Conservation (phyloP, 768 basidiomycete genomes). For the Tricholoma furcatifolium region DNA sequence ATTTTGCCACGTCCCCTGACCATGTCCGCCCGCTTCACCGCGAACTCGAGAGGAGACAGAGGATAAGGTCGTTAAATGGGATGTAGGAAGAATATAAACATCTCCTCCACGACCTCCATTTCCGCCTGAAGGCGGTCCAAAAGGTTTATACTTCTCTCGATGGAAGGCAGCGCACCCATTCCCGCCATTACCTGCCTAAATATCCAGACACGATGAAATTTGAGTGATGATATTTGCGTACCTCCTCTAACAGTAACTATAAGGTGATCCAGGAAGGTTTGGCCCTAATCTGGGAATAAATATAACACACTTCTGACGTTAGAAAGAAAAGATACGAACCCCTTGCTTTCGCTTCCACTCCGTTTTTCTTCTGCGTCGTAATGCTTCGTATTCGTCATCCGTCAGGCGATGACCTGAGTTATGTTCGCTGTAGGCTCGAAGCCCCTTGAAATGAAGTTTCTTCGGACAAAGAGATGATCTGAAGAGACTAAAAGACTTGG, state of each 20-base stretch:
- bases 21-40: slow-evolving; percentile 66
- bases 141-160: slow-evolving; percentile 80
- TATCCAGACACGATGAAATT: not conserved
- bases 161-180: slow-evolving; percentile 93
- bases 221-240: slow-evolving; percentile 25
- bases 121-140: slow-evolving; percentile 91
- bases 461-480: slow-evolving; percentile 2
- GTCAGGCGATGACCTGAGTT: slow-evolving; percentile 3
- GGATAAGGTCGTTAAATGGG: slow-evolving; percentile 75
- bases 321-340: slow-evolving; percentile 36
- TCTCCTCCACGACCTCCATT: slow-evolving; percentile 89
- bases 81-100: slow-evolving; percentile 80
- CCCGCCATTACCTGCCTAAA: slow-evolving; percentile 74
- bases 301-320: not conserved
- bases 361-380: slow-evolving; percentile 52
- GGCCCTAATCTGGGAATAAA: slow-evolving; percentile 46
- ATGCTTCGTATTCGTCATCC: slow-evolving; percentile 35
- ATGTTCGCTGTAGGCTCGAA: slow-evolving; percentile 3
- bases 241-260: slow-evolving; percentile 79
- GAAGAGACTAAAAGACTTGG: slow-evolving; percentile 9
- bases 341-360: slow-evolving; percentile 78
- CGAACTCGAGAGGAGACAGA: slow-evolving; percentile 66
- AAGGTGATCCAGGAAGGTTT: slow-evolving; percentile 79
- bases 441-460: not conserved
- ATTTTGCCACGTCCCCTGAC: slow-evolving; percentile 86